Percentiles rank a stretch among this genome's conserved stretches.
phyloP scores from a whole-genome alignment of 2,329 filamentous ascomycete species.

The Pestalotiopsis sp. region DNA sequence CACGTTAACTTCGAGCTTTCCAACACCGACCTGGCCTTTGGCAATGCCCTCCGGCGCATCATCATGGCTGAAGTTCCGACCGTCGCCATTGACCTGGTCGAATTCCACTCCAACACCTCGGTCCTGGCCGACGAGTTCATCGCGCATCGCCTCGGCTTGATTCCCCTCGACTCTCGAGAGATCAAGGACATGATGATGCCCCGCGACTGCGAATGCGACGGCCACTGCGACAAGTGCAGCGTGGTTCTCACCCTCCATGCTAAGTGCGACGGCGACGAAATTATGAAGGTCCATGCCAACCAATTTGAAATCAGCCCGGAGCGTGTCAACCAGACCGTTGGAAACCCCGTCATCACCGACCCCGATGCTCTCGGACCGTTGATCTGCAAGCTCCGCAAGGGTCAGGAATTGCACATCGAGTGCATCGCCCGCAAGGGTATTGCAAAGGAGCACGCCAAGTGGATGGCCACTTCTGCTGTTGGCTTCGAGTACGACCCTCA shows the following conservation, averaged over 20 bases:
- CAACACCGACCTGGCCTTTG: conserved; percentile 87
- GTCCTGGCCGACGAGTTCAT: conserved; percentile 96
- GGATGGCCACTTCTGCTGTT: conserved; percentile 89
- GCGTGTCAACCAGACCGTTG: conserved; percentile 74
- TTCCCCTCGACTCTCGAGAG: conserved; percentile 84
- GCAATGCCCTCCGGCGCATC: conserved; percentile 87
- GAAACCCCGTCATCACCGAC: conserved; percentile 82
- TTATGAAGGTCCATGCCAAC: conserved; percentile 92
- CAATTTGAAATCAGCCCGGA: conserved; percentile 77
- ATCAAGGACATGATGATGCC: conserved; percentile 84
- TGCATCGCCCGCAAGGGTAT: conserved; percentile 98
- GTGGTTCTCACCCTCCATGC: conserved; percentile 84
- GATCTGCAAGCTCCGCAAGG: conserved; percentile 87
- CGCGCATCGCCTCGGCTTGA: conserved; percentile 85
- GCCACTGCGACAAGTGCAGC: conserved; percentile 90
- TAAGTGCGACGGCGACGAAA: conserved; percentile 80
- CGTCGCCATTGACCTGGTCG: conserved; percentile 91
- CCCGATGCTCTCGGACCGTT: conserved; percentile 79
- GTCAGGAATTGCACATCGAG: conserved; percentile 86
- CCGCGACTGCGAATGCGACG: conserved; percentile 95
- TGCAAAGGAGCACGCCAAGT: conserved; percentile 98
- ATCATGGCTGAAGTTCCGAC: conserved; percentile 95
- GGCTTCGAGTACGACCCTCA: conserved; percentile 98
- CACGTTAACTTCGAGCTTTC: conserved; percentile 91
- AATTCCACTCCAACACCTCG: conserved; percentile 92